phyloP scores from a whole-genome alignment of 2,329 filamentous ascomycete species.

The Diaporthe vexans region DNA sequence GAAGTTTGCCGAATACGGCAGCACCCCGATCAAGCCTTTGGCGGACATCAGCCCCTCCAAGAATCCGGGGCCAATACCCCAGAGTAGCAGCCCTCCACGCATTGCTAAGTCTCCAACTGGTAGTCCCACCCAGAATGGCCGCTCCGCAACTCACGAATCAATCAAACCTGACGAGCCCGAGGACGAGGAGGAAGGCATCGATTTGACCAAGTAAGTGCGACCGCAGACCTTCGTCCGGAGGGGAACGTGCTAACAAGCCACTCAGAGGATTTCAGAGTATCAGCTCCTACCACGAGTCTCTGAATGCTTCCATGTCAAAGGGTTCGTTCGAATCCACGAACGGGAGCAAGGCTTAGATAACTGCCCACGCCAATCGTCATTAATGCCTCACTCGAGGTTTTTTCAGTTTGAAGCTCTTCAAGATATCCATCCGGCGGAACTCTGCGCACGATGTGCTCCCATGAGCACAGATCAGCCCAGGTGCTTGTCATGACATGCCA shows the following conservation, averaged over 20 bases:
- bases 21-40: slow-evolving; percentile 73
- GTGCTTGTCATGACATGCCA: no score
- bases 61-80: slow-evolving; percentile 54
- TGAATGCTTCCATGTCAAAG: slow-evolving; percentile 46
- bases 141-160: slow-evolving; percentile 45
- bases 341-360: slow-evolving; percentile 32
- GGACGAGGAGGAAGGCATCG: slow-evolving; percentile 69
- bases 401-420: not conserved
- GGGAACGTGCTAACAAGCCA: not conserved
- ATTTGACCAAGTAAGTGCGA: slow-evolving; percentile 69
- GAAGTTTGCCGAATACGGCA: slow-evolving; percentile 85
- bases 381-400: not conserved
- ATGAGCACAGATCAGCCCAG: not conserved
- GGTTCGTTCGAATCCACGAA: slow-evolving; percentile 40
- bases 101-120: slow-evolving; percentile 64
- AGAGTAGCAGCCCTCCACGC: slow-evolving; percentile 72
- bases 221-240: not conserved
- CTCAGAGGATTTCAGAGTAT: slow-evolving; percentile 75
- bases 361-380: not conserved
- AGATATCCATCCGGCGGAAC: not conserved
- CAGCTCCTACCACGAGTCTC: slow-evolving; percentile 71
- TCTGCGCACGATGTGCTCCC: not conserved
- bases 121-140: slow-evolving; percentile 61
- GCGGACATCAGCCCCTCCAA: slow-evolving; percentile 73
- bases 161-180: slow-evolving; percentile 49